Evolutionary conservation across 1,284 basidiomycete genomes (phyloP).

Genomic region (Inonotus obliquus): DNA sequence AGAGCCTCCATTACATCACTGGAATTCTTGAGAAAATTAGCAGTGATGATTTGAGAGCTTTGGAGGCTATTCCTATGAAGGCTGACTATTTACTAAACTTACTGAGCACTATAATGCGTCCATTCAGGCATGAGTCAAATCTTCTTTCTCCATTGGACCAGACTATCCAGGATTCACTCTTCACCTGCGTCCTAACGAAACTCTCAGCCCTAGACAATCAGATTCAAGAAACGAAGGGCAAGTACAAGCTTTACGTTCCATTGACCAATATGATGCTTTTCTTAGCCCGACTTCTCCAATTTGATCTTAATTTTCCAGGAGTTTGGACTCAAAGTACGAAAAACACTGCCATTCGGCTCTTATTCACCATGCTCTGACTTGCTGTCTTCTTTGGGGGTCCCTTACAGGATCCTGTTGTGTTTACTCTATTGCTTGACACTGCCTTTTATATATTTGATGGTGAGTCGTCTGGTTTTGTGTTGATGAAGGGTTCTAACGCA

Average conservation of each 20-base stretch:
- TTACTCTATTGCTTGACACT: conserved; percentile 67
- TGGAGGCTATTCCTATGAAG: conserved; percentile 32
- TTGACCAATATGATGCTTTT: conserved; percentile 39
- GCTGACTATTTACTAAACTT: conserved; percentile 67
- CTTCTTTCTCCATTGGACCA: conserved; percentile 47
- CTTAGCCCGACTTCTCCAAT: conserved; percentile 63
- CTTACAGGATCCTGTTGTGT: conserved; percentile 48
- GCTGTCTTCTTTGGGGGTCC: conserved; percentile 51
- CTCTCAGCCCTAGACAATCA: conserved; percentile 37
- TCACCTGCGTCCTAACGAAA: conserved; percentile 41
- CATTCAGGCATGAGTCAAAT: conserved; percentile 45
- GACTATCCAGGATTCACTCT: conserved; percentile 50
- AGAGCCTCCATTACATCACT: conserved; percentile 61
- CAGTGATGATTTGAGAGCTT: conserved; percentile 26
- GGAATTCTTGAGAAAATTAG: conserved; percentile 44
- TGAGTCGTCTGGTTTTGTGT: conserved; percentile 28
- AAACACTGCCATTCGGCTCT: conserved; percentile 41
- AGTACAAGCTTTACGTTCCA: conserved; percentile 17
- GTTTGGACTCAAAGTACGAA: conserved; percentile 52
- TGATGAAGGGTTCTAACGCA: neutral
- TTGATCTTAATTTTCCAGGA: conserved; percentile 60
- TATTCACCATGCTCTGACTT: conserved; percentile 46
- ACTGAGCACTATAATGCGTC: conserved; percentile 61
- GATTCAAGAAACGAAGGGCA: conserved; percentile 14
- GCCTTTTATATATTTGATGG: conserved; percentile 70